These are phyloP conservation scores for Musa schizocarpa DNA, from an alignment of 176 grass and related monocot genomes.

Conservation along the genomic window DNA sequence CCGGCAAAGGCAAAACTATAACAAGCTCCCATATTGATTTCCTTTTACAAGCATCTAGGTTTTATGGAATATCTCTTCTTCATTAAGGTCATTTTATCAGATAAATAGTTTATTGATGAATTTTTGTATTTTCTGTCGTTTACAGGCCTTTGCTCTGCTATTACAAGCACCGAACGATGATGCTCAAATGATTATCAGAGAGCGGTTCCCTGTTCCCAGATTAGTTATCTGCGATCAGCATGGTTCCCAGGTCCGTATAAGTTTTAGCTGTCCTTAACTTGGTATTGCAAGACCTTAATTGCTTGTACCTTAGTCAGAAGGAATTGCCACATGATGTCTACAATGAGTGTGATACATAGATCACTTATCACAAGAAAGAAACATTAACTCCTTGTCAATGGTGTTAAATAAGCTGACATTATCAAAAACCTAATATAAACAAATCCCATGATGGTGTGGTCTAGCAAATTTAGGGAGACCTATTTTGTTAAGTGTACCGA, in stretches of 20 bases:
- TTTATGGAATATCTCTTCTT: neutral
- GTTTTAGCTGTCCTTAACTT: neutral
- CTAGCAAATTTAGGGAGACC: neutral
- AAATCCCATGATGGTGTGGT: neutral
- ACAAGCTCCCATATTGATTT: neutral
- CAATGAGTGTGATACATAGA: neutral
- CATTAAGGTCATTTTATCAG: neutral
- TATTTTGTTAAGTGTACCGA: neutral
- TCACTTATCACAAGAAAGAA: neutral
- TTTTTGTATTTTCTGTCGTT: slow-evolving; percentile 8
- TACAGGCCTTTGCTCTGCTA: slow-evolving; percentile 82
- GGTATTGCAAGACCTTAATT: neutral
- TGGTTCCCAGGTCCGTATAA: slow-evolving; percentile 71
- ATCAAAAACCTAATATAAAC: neutral
- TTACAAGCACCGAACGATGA: slow-evolving; percentile 88
- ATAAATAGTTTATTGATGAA: slow-evolving; percentile 13
- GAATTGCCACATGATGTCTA: neutral
- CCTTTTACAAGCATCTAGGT: neutral
- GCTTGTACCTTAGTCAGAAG: neutral
- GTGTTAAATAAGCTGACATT: slow-evolving; percentile 1
- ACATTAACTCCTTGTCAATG: too few species aligned
- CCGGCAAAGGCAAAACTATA: neutral
- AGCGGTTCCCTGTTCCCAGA: slow-evolving; percentile 88
- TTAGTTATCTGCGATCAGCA: slow-evolving; percentile 96
- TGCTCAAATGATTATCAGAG: slow-evolving; percentile 63